Evolutionary conservation across 2,329 filamentous ascomycete species (phyloP), one percentile per base, ranked within the genome.

Genomic region (Aspergillus melleus): DNA sequence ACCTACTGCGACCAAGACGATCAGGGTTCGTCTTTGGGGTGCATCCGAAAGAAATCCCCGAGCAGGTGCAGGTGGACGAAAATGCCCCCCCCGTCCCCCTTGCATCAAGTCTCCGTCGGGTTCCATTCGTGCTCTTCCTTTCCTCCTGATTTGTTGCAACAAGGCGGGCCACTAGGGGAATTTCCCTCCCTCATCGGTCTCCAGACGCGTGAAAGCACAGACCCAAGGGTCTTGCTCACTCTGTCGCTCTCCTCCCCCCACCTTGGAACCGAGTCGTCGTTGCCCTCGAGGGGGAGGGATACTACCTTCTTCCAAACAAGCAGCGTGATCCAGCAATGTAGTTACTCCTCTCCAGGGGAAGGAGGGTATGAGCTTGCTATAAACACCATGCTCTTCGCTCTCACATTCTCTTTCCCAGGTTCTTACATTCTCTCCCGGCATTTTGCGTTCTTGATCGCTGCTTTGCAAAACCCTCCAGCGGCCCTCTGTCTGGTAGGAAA

Each of bases 321-420:
- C 61, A 68, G 67, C 67, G 68, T 70, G 70, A 64, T 66, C 67
- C 68, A 74, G 64, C 66, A 72, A 75, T 76, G 73, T 66, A 69
- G 64, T 65, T 68, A 69, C 69, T 69, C 69, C 66, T 63, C 63
- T 62, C 60, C 54, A 66, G 66, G 68, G 59, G 64, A 68, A 67
- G 59, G 64, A 68, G 64, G 65, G 65, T 68, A 72, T 72, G 66
- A 62, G 66, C 68, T 66, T 53, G 71, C 69, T 76, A 77, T 77
- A 77, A 77, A 77, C 74, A 75, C 67, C 71, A 71, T 74, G 71
- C 64, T 70, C 68, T 66, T 73, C 74, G 74, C 75, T 75, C 73
- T 69, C 72, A 76, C 75, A 77, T 77, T 77, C 75, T 77, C 74
- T 76, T 74, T 74, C 70, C 65, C 68, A 75, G 71, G 66, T 71